Evolutionary conservation across 805 yeast species (phyloP).

Genomic region (Candida krabiensis): DNA sequence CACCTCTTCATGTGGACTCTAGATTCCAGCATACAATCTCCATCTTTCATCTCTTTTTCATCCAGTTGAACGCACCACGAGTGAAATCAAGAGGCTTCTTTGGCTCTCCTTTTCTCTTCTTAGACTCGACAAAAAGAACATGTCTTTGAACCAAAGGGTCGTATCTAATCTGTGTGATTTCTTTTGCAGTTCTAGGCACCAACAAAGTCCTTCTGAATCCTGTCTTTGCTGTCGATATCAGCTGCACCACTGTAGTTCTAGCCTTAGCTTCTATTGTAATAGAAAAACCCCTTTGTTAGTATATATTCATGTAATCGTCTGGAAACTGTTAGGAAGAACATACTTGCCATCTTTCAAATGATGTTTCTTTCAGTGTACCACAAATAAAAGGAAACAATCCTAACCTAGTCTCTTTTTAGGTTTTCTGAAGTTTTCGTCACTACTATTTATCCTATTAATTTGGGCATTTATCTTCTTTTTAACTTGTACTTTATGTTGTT

Average conservation of each 20-base stretch:
- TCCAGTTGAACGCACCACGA: conserved; percentile 40
- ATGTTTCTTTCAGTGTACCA: too few species aligned
- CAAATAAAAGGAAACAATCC: too few species aligned
- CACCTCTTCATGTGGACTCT: too few species aligned
- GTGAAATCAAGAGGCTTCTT: conserved; percentile 48
- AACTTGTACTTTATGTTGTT: too few species aligned
- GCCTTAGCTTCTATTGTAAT: conserved; percentile 57
- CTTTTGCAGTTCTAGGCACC: conserved; percentile 78
- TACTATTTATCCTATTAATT: too few species aligned
- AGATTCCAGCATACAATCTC: too few species aligned
- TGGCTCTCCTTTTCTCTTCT: conserved; percentile 73
- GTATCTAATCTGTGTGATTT: conserved; percentile 78
- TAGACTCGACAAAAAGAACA: conserved; percentile 85
- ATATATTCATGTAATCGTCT: too few species aligned
- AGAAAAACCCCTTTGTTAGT: conserved; percentile 5
- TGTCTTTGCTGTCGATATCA: conserved; percentile 86
- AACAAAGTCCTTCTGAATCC: conserved; percentile 81
- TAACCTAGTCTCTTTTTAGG: too few species aligned
- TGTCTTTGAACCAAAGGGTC: conserved; percentile 89
- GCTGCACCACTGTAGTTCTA: conserved; percentile 78
- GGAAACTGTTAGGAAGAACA: too few species aligned
- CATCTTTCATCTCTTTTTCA: conserved; percentile 34
- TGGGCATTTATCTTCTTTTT: too few species aligned
- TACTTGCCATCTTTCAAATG: conserved; percentile 32
- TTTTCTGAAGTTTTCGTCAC: too few species aligned